Percentiles rank a stretch among this genome's conserved stretches.
These are phyloP conservation scores for Magnolia officinalis DNA, from an alignment of 164 flowering plant species.

Conservation along the genomic window DNA sequence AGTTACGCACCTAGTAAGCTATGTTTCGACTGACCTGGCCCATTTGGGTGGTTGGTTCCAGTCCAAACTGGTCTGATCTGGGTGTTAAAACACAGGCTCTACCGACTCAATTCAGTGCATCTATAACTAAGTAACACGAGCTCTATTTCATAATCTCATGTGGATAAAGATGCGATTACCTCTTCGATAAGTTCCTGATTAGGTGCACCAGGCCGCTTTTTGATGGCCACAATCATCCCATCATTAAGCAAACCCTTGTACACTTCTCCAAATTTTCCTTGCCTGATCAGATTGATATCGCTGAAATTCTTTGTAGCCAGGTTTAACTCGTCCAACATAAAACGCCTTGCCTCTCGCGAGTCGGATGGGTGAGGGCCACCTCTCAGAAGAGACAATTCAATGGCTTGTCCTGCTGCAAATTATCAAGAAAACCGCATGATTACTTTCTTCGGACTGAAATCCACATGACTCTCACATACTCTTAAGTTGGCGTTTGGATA, in stretches of 20 bases:
- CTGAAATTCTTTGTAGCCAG: constrained; percentile 73
- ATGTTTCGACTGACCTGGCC: no score
- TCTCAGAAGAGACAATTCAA: constrained; percentile 48
- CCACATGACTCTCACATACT: neutral
- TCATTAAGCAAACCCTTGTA: constrained; percentile 81
- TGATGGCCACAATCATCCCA: constrained; percentile 85
- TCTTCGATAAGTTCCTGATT: constrained; percentile 73
- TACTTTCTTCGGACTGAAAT: neutral
- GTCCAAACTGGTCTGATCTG: no score
- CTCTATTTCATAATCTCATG: neutral
- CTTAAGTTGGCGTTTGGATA: neutral
- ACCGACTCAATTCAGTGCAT: no score
- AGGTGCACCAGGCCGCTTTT: constrained; percentile 59
- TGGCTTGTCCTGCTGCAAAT: constrained; percentile 51
- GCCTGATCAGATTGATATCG: constrained; percentile 66
- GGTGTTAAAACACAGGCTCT: no score
- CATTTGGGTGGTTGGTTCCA: no score
- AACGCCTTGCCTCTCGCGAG: constrained; percentile 57
- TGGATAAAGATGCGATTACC: constrained; percentile 34
- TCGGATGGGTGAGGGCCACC: constrained; percentile 18
- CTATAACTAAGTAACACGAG: neutral
- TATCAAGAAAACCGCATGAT: constrained; percentile 4
- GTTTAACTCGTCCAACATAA: constrained; percentile 60
- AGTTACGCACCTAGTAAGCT: no score
- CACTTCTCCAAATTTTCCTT: constrained; percentile 86